A percentile compares a stretch with the other conserved stretches of the same genome.
Conservation (phyloP, 768 basidiomycete genomes). For the Tricholoma sp. region DNA sequence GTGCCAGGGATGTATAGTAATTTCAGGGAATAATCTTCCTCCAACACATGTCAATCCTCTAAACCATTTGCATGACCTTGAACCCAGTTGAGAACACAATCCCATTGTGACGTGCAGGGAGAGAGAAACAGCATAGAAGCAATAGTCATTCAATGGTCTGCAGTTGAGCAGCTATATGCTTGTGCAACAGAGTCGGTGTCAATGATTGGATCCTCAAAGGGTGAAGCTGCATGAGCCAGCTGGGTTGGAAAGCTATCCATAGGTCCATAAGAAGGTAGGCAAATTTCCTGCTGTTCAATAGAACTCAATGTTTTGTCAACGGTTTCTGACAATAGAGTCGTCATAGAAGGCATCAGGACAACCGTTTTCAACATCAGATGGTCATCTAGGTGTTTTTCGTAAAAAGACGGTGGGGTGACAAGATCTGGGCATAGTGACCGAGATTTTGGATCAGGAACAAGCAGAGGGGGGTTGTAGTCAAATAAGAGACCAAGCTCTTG, state of each 20-base stretch:
- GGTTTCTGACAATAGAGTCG: not conserved
- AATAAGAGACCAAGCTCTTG: not conserved
- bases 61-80: not conserved
- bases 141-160: not conserved
- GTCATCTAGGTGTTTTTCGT: conserved; percentile 8
- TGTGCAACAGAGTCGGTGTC: conserved; percentile 4
- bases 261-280: not conserved
- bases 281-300: not conserved
- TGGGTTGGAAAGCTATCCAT: not conserved
- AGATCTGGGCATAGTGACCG: not conserved
- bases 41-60: not conserved
- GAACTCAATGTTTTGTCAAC: not conserved
- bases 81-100: not conserved
- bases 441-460: not conserved
- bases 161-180: not conserved
- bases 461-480: not conserved
- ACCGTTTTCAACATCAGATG: conserved; percentile 1
- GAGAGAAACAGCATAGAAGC: conserved; percentile 3
- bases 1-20: not conserved
- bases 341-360: not conserved
- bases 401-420: not conserved
- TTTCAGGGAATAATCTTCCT: not conserved
- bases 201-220: not conserved
- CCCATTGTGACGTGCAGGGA: not conserved
- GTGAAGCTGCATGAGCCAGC: not conserved